Evolutionary conservation across 2,329 filamentous ascomycete species (phyloP), one percentile per base, ranked within the genome.

Genomic region (Penicillium sp.): DNA sequence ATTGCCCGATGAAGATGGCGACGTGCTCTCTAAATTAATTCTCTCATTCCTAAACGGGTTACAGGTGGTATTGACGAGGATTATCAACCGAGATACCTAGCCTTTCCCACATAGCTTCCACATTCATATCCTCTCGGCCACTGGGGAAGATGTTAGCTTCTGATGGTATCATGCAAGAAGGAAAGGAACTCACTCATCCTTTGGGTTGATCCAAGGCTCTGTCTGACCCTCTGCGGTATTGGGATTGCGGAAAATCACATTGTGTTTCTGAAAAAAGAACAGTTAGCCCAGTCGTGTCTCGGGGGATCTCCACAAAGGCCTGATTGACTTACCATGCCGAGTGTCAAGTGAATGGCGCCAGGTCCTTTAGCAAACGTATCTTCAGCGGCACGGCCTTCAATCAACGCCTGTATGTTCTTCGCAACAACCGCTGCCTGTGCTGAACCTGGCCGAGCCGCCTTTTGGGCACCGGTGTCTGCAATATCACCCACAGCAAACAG

Each of bases 161-260:
- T 13, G 10, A 6, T 22, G 10, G 24, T 13, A 3, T n/a, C 5
- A 6, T 22, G 9, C 5, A n/a, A 4, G 28, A 4, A 4, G 21
- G 3, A 6, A 19, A 46, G 1, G 7, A 32, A 57, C 65, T 61
- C 57, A 69, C 67, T 69, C 65, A 33, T 60, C 43, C 42, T 61
- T 65, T 40, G 61, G 52, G 6, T 61, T 64, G 19, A 68, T 55
- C 26, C 57, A 61, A 1, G 67, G 67, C 49, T 68, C 65, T 2
- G 60, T 67, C 44, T 68, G 62, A 0, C 65, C 64, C 28, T 65
- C 66, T 5, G 57, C 59, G 7, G 52, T 49, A 41, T 70, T 65
- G 1, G 66, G 67, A 21, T 69, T 68, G 9, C 67, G 61, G 57
- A 70, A 69, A 9, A 68, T 55, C 19, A 69, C 59, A 43, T 70